Evolutionary conservation across 2,329 filamentous ascomycete genomes (phyloP).

Genomic region (Aspergillus eucalypticola): DNA sequence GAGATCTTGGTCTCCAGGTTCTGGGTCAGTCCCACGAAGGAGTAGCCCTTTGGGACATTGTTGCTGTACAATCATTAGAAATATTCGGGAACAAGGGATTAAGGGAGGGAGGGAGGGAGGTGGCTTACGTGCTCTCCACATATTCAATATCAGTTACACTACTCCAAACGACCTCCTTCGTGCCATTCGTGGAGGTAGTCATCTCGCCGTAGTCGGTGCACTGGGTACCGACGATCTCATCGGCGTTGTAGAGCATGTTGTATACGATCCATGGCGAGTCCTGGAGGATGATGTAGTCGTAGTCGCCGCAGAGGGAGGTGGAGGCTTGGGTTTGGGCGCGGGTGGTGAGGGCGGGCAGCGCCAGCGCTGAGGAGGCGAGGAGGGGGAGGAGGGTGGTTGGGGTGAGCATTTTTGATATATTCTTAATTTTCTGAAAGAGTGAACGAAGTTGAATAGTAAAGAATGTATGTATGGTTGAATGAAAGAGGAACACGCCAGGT

Average conservation of each 20-base stretch:
- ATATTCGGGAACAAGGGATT: neutral
- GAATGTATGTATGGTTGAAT: neutral
- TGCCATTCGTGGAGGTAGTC: constrained; percentile 30
- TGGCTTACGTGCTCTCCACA: constrained; percentile 24
- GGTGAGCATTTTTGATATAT: neutral
- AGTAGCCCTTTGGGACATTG: constrained; percentile 48
- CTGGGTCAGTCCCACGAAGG: constrained; percentile 48
- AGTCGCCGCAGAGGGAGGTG: constrained; percentile 21
- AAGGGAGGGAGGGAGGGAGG: neutral
- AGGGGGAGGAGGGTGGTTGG: neutral
- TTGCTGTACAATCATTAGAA: constrained; percentile 17
- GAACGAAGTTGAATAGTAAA: too few species aligned
- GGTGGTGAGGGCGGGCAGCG: constrained; percentile 4
- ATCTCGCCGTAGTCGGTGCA: constrained; percentile 44
- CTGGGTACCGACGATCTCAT: constrained; percentile 40
- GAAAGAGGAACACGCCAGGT: neutral
- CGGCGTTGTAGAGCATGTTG: constrained; percentile 49
- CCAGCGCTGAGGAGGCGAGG: constrained; percentile 3
- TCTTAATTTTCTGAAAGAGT: too few species aligned
- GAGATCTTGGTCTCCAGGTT: constrained; percentile 44
- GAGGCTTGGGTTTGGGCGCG: neutral
- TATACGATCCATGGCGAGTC: constrained; percentile 49
- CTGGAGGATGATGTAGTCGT: constrained; percentile 34
- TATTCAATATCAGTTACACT: constrained; percentile 43
- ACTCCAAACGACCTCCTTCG: constrained; percentile 41